Evolutionary conservation across 1,284 basidiomycete genomes (phyloP), one percentile per base, ranked within the genome.

Genomic region (Moniliella sp.): DNA sequence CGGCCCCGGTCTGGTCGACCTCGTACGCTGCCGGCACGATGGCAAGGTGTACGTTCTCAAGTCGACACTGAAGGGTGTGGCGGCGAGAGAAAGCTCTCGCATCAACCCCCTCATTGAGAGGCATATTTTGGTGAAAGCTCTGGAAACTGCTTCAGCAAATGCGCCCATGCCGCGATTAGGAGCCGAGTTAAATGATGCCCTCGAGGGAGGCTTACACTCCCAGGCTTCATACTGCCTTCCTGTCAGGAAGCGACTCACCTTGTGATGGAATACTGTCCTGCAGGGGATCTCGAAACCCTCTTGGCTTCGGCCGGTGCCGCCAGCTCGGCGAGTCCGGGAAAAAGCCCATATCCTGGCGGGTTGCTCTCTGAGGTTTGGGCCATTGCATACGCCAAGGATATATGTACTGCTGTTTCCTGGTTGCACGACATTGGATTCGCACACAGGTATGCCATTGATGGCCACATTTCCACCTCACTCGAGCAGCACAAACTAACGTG

Each of bases 201-300:
- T 7, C 7, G 12, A 28, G 12, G 27, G 7, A 14, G 7, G 7
- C 10, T 15, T 34, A 39, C 10, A 48, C 51, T 10, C 56, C 56
- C 9, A 30, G 44, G 31, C 40, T 57, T 13, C 38, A 46, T 4
- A 54, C 56, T 5, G 42, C 54, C 2, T 59, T 57, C 27, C 52
- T 54, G 28, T 50, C 48, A 2, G 40, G 39, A 8, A 43, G 42
- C 25, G 48, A 45, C n/a, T 42, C 53, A 57, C 25, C 34, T 59
- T 12, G 41, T 57, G n/a, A 49, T 59, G 46, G 50, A 59, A 32
- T 57, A 57, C 32, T 42, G 52, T 5, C 45, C 56, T 5, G 50
- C 50, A 13, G 56, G 56, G 16, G 56, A 59, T 33, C 46, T 59
- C 11, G 45, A 56, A 35, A 37, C 50, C 32, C 46, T 59, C 3